A percentile compares a stretch with the other conserved stretches of the same genome.
These are phyloP conservation scores for Hordeum pubiflorum DNA, from an alignment of 202 grass and related monocot genomes.

Conservation along the genomic window DNA sequence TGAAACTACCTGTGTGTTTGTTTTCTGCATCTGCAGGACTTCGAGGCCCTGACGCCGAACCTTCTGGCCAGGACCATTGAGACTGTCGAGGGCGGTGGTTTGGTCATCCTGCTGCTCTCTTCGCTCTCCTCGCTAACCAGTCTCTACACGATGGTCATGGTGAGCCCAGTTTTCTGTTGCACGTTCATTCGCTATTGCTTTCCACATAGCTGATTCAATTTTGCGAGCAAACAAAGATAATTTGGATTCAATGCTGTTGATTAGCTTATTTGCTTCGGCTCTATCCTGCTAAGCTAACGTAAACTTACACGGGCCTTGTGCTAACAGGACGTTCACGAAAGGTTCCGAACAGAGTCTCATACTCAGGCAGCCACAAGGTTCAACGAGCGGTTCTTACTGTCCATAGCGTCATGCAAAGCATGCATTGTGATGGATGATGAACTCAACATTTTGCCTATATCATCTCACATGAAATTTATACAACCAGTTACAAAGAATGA, in stretches of 20 bases:
- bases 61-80: constrained; percentile 86
- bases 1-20: background rate
- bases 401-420: constrained; percentile 79
- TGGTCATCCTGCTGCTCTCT: constrained; percentile 73
- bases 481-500: constrained; percentile 56
- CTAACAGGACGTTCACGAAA: constrained; percentile 86
- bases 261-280: background rate
- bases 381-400: constrained; percentile 92
- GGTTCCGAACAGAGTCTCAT: constrained; percentile 95
- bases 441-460: constrained; percentile 91
- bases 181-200: background rate
- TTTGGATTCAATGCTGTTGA: background rate
- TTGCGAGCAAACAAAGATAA: background rate
- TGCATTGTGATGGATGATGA: constrained; percentile 97
- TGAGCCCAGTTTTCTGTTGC: constrained; percentile 18
- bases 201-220: background rate
- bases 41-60: constrained; percentile 85
- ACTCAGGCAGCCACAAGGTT: constrained; percentile 56
- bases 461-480: constrained; percentile 78
- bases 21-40: constrained; percentile 47
- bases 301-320: constrained; percentile 7
- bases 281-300: background rate
- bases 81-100: constrained; percentile 81
- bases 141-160: constrained; percentile 96
- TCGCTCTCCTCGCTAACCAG: constrained; percentile 85